Percentiles rank a stretch among this genome's conserved stretches.
These are phyloP conservation scores for Neopestalotiopsis rosae DNA, from an alignment of 2,329 filamentous ascomycete species.

Conservation along the genomic window DNA sequence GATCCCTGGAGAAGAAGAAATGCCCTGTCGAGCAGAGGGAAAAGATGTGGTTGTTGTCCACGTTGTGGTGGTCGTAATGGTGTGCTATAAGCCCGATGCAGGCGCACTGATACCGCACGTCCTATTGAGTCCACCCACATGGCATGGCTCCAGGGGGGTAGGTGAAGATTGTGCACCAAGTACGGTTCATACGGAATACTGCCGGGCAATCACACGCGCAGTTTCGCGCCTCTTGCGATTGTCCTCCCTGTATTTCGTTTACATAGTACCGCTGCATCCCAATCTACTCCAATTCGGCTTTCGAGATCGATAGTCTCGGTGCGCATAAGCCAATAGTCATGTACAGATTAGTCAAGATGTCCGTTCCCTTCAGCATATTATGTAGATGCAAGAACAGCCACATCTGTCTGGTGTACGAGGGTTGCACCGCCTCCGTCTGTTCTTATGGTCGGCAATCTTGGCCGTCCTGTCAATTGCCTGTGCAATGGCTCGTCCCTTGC, in stretches of 20 bases:
- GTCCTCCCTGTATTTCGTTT: not conserved
- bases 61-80: not conserved
- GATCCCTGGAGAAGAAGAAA: not conserved
- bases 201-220: not conserved
- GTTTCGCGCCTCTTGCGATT: not conserved
- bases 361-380: not conserved
- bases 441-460: not conserved
- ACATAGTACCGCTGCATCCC: not conserved
- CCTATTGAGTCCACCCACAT: not conserved
- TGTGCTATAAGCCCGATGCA: slow-evolving; percentile 9
- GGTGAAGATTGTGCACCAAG: not conserved
- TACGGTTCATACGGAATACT: not conserved
- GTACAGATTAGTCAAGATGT: slow-evolving; percentile 4
- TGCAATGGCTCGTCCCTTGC: slow-evolving; percentile 3
- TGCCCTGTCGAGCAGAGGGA: not conserved
- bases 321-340: slow-evolving; percentile 6
- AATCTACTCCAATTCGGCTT: not conserved
- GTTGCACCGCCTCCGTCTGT: not conserved
- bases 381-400: slow-evolving; percentile 4
- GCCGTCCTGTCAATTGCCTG: not conserved
- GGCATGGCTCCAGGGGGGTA: not conserved
- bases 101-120: not conserved
- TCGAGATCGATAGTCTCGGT: slow-evolving; percentile 4
- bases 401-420: not conserved
- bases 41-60: not conserved